Evolutionary conservation across 139 green algal species (phyloP).

Genomic region (Tetradesmus lagerheimii): DNA sequence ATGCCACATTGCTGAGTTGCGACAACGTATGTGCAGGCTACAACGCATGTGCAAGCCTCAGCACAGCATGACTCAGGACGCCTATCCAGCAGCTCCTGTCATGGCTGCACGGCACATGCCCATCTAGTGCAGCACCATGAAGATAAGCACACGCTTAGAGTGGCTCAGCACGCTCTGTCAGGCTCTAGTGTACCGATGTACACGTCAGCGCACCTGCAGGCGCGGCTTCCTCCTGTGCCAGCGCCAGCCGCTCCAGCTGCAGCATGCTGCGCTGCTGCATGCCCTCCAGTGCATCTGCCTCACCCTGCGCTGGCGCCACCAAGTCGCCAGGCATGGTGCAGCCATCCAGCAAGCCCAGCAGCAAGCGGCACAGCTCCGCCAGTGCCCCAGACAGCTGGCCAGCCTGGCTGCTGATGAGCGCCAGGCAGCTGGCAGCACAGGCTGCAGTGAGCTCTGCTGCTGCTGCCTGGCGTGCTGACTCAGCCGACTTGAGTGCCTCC

Average conservation of each 20-base stretch:
- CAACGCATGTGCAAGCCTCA: no score
- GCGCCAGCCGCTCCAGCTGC: conserved; percentile 54
- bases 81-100: no score
- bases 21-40: no score
- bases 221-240: conserved; percentile 42
- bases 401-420: not conserved
- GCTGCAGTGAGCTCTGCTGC: conserved; percentile 35
- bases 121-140: not conserved
- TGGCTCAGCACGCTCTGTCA: no score
- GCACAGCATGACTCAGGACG: no score
- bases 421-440: not conserved
- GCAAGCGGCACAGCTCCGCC: conserved; percentile 1
- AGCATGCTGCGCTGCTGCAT: conserved; percentile 54
- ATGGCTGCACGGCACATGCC: no score
- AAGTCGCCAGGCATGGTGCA: conserved; percentile 68
- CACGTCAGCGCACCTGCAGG: conserved; percentile 11
- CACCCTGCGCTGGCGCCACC: conserved; percentile 39
- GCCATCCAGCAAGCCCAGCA: conserved; percentile 64
- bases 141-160: no score
- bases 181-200: no score
- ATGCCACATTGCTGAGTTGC: no score
- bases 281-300: conserved; percentile 48
- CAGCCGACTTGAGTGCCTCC: conserved; percentile 43
- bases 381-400: not conserved
- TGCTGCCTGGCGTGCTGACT: conserved; percentile 44